These are phyloP conservation scores for Bimuria novae-zelandiae DNA, from an alignment of 2,329 filamentous ascomycete genomes.

Conservation along the genomic window DNA sequence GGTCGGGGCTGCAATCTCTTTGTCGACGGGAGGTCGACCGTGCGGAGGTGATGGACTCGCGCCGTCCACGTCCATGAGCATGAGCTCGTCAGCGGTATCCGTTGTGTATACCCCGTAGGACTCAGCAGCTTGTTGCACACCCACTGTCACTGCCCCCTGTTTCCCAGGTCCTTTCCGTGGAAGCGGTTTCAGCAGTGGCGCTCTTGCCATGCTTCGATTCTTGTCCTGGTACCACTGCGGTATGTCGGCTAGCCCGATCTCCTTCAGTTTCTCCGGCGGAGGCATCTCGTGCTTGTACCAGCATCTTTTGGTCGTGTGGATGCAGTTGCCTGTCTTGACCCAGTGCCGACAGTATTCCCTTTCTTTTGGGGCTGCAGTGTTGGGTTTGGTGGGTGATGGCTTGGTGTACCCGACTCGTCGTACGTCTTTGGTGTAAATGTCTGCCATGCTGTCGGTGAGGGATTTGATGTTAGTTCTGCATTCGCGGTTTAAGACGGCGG, in stretches of 20 bases:
- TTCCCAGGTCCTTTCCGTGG: background rate
- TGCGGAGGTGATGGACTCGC: too few relatives aligned
- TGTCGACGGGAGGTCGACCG: background rate
- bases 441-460: conserved; percentile 2
- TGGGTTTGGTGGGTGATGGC: background rate
- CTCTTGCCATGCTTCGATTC: background rate
- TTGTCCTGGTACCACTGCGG: background rate
- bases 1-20: too few relatives aligned
- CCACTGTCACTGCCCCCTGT: background rate
- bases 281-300: background rate
- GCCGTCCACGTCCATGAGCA: background rate
- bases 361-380: background rate
- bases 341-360: background rate
- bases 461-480: background rate
- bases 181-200: background rate
- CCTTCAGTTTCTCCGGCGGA: background rate
- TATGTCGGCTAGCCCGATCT: background rate
- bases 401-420: background rate
- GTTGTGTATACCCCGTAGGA: background rate
- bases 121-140: background rate
- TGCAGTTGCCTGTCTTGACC: background rate
- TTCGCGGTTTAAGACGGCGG: background rate
- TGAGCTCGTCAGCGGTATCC: background rate
- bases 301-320: background rate
- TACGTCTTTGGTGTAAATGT: background rate